Percentiles rank a stretch among this genome's conserved stretches.
Evolutionary conservation across 371 early-diverging fungal species (phyloP).

Genomic region (Gilbertella persicaria): DNA sequence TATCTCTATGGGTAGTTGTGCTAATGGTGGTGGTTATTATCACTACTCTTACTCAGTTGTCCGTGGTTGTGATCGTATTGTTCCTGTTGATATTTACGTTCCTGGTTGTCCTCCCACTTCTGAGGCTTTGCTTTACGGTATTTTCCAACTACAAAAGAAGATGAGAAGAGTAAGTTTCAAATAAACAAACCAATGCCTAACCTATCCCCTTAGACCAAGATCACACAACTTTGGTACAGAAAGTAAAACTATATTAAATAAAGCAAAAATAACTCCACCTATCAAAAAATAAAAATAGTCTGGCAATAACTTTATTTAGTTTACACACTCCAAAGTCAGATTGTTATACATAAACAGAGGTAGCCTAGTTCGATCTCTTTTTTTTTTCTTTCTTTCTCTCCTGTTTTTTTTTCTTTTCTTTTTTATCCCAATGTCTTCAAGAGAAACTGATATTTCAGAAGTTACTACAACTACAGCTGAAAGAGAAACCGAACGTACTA

Average conservation of each 20-base stretch:
- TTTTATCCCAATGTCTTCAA: conserved; percentile 8
- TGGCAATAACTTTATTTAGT: too few species aligned
- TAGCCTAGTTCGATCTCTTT: too few species aligned
- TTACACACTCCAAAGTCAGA: too few species aligned
- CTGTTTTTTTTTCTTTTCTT: conserved; percentile 8
- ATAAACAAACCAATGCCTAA: too few species aligned
- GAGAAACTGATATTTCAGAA: conserved; percentile 5
- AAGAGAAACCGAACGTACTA: conserved; percentile 1
- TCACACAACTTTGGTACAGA: conserved; percentile 61
- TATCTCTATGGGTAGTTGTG: conserved; percentile 98
- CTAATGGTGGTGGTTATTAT: conserved; percentile 99
- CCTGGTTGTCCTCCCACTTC: conserved; percentile 99
- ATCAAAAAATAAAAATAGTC: neutral
- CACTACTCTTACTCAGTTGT: conserved; percentile 98
- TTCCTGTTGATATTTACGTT: conserved; percentile 96
- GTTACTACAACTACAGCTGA: neutral
- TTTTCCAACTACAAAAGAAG: conserved; percentile 97
- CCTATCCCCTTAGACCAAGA: conserved; percentile 39
- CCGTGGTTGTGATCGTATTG: conserved; percentile 94
- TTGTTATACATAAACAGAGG: too few species aligned
- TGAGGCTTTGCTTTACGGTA: conserved; percentile 95
- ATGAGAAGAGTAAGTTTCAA: conserved; percentile 70
- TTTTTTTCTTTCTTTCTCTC: neutral
- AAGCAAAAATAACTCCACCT: neutral
- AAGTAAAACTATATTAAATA: conserved; percentile 37